Conservation (phyloP, 495 filamentous ascomycete genomes). For the Penicillium macrosclerotiorum region DNA sequence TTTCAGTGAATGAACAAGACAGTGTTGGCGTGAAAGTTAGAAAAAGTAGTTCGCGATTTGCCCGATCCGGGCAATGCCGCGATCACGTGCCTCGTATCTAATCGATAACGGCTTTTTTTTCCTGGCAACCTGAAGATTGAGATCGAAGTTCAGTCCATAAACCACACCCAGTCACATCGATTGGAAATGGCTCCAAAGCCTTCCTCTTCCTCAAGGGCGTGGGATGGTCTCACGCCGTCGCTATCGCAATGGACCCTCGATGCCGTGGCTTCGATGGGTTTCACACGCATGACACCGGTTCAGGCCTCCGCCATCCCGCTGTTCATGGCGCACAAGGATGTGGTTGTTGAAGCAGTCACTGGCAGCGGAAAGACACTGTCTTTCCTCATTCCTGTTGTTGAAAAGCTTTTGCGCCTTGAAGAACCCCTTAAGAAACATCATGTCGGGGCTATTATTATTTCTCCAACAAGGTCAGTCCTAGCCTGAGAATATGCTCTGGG, state of each 20-base stretch:
- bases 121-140: constrained; percentile 7
- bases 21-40: constrained; percentile 26
- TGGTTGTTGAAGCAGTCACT: constrained; percentile 95
- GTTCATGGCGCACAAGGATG: constrained; percentile 91
- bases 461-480: constrained; percentile 66
- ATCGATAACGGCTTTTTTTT: constrained; percentile 34
- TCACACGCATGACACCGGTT: constrained; percentile 86
- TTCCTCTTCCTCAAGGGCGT: constrained; percentile 55
- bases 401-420: constrained; percentile 72
- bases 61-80: constrained; percentile 24
- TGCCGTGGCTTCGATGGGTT: constrained; percentile 80
- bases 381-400: constrained; percentile 85
- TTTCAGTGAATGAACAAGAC: constrained; percentile 20
- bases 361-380: constrained; percentile 93
- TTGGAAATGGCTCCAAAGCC: constrained; percentile 38
- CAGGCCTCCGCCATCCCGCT: constrained; percentile 92
- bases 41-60: constrained; percentile 21
- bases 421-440: constrained; percentile 85
- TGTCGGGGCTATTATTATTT: constrained; percentile 84
- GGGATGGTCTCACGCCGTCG: constrained; percentile 73
- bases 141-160: neutral
- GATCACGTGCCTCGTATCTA: constrained; percentile 24
- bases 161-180: neutral
- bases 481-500: neutral
- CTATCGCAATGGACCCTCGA: constrained; percentile 91